Conservation (phyloP, 2,329 filamentous ascomycete genomes). For the Aspergillus hortae region DNA sequence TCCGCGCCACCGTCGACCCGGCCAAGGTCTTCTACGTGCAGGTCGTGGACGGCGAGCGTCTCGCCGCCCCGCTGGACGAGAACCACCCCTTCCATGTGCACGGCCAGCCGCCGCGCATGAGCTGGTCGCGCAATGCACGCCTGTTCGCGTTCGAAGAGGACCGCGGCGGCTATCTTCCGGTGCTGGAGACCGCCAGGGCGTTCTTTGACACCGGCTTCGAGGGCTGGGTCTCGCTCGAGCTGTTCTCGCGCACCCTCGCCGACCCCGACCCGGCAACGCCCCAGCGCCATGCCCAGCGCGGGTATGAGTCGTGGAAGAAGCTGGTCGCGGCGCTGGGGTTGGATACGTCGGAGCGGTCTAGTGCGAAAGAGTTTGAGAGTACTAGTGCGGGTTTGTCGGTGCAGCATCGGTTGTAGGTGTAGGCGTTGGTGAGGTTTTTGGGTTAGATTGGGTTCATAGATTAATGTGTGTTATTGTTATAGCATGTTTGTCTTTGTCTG, state of each 20-base stretch:
- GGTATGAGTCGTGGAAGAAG: constrained; percentile 50
- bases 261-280: constrained; percentile 52
- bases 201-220: constrained; percentile 61
- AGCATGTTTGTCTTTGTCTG: background rate
- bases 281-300: constrained; percentile 53
- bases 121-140: constrained; percentile 72
- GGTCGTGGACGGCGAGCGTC: constrained; percentile 68
- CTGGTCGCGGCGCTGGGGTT: constrained; percentile 28
- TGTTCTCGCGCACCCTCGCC: constrained; percentile 62
- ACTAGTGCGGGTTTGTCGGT: background rate
- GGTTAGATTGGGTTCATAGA: background rate
- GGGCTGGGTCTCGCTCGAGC: constrained; percentile 69
- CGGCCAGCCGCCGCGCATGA: constrained; percentile 65
- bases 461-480: background rate
- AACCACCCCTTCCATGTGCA: constrained; percentile 58
- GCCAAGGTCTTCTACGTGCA: constrained; percentile 72
- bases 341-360: background rate
- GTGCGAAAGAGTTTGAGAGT: background rate
- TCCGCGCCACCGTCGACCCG: constrained; percentile 56
- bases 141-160: constrained; percentile 64
- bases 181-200: constrained; percentile 57
- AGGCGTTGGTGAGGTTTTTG: background rate
- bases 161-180: constrained; percentile 64
- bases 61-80: constrained; percentile 54
- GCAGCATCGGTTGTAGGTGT: constrained; percentile 20